Percentiles rank a stretch among this genome's conserved stretches.
phyloP scores from a whole-genome alignment of 305 asterid genomes.

The Ajuga reptans region DNA sequence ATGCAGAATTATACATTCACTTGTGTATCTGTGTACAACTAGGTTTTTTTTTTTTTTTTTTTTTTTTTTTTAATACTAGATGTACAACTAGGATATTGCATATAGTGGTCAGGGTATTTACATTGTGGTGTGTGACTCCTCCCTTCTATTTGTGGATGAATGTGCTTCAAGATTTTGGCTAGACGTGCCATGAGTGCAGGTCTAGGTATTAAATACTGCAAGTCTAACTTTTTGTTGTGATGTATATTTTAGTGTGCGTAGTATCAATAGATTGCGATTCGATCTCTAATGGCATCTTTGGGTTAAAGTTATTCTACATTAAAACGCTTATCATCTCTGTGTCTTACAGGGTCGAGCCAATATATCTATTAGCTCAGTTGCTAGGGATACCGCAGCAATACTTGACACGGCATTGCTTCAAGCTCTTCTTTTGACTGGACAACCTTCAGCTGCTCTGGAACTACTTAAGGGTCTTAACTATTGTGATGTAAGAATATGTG shows the following conservation, averaged over 20 bases:
- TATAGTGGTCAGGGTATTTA: neutral
- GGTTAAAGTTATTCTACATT: conserved; percentile 16
- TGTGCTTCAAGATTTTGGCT: conserved; percentile 4
- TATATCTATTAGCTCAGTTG: conserved; percentile 65
- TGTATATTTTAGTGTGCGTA: neutral
- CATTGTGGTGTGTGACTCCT: neutral
- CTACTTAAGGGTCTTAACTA: conserved; percentile 76
- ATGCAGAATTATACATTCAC: neutral
- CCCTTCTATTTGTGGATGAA: conserved; percentile 6
- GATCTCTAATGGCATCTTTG: conserved; percentile 8
- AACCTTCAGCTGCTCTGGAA: conserved; percentile 76
- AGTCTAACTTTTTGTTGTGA: neutral
- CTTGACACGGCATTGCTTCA: conserved; percentile 91
- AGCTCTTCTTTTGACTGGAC: conserved; percentile 85
- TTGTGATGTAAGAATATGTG: conserved; percentile 74
- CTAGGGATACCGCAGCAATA: conserved; percentile 90
- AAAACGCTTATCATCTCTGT: conserved; percentile 13
- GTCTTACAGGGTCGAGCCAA: conserved; percentile 54
- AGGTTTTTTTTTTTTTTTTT: no score
- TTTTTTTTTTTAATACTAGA: no score
- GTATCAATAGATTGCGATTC: neutral
- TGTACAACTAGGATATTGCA: conserved; percentile 2
- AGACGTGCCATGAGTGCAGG: neutral
- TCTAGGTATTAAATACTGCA: neutral
- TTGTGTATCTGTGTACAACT: conserved; percentile 4